These are phyloP conservation scores for Boletellus dicymbophilus DNA, from an alignment of 1,284 basidiomycete species.

Conservation along the genomic window DNA sequence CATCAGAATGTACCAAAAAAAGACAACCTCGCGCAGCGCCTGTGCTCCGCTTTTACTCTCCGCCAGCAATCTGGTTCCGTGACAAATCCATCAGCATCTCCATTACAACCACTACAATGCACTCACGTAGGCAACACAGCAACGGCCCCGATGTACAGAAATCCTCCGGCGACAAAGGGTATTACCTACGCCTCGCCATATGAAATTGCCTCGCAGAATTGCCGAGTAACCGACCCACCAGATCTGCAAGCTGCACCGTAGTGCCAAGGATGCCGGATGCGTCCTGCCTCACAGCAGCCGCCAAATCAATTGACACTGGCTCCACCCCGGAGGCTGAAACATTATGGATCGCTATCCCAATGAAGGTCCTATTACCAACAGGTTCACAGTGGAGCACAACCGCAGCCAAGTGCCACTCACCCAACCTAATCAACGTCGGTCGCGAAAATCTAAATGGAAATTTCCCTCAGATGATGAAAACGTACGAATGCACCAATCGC, in stretches of 20 bases:
- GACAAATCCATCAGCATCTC: conserved; percentile 11
- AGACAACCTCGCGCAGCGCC: conserved; percentile 76
- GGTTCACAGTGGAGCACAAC: conserved; percentile 3
- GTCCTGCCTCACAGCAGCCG: conserved; percentile 69
- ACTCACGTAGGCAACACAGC: conserved; percentile 87
- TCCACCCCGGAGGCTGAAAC: conserved; percentile 52
- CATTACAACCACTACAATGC: conserved; percentile 4
- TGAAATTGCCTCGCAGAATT: conserved; percentile 10
- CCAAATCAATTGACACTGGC: conserved; percentile 53
- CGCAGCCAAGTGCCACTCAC: conserved; percentile 40
- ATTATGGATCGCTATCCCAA: conserved; percentile 85
- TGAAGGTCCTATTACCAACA: conserved; percentile 65
- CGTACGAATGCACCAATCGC: conserved; percentile 85
- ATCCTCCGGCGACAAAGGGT: conserved; percentile 91
- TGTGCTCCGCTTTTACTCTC: conserved; percentile 87
- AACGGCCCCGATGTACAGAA: conserved; percentile 89
- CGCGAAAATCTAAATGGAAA: conserved; percentile 7
- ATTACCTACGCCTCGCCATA: conserved; percentile 67
- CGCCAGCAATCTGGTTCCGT: conserved; percentile 62
- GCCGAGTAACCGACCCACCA: conserved; percentile 51
- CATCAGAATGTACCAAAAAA: conserved; percentile 9
- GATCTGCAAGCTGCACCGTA: conserved; percentile 72
- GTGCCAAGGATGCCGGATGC: conserved; percentile 81
- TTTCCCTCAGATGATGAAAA: conserved; percentile 9
- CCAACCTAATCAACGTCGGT: conserved; percentile 50